These are phyloP conservation scores for Didymella keratinophila DNA, from an alignment of 2,329 filamentous ascomycete species.

Conservation along the genomic window DNA sequence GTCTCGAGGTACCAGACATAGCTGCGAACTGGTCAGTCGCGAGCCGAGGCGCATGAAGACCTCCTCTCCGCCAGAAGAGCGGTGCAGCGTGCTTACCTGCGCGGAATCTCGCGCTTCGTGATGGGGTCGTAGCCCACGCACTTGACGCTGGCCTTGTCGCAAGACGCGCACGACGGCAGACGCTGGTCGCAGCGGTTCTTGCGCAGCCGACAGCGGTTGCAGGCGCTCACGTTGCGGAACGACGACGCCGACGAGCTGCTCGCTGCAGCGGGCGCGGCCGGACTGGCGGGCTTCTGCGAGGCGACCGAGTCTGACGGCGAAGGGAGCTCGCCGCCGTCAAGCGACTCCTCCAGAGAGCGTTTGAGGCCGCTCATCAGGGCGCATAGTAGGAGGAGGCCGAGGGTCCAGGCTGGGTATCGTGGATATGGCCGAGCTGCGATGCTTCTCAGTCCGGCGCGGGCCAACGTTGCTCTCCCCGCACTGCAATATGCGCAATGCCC, in stretches of 20 bases:
- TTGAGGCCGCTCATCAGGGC: constrained; percentile 52
- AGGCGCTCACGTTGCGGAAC: constrained; percentile 77
- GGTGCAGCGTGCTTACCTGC: constrained; percentile 44
- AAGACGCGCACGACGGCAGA: constrained; percentile 87
- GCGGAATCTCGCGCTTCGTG: constrained; percentile 92
- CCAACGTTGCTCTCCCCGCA: background rate
- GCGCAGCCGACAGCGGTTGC: constrained; percentile 83
- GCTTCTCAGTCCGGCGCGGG: background rate
- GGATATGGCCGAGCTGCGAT: background rate
- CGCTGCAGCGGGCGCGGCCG: constrained; percentile 29
- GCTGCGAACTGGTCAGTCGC: constrained; percentile 50
- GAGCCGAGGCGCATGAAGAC: background rate
- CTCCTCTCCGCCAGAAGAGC: too few species aligned
- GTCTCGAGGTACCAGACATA: constrained; percentile 97
- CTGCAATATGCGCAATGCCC: background rate
- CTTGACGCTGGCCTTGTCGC: constrained; percentile 88
- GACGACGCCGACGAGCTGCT: constrained; percentile 24
- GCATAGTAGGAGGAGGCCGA: constrained; percentile 39
- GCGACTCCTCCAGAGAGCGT: constrained; percentile 50
- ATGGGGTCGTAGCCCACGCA: constrained; percentile 97
- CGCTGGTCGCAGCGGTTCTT: constrained; percentile 97
- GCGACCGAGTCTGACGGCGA: constrained; percentile 39
- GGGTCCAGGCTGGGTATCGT: constrained; percentile 10
- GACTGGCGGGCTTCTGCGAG: constrained; percentile 42
- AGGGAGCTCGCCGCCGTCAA: constrained; percentile 43